phyloP scores from a whole-genome alignment of 345 rosid genomes.

The Noccaea bulbosa region DNA sequence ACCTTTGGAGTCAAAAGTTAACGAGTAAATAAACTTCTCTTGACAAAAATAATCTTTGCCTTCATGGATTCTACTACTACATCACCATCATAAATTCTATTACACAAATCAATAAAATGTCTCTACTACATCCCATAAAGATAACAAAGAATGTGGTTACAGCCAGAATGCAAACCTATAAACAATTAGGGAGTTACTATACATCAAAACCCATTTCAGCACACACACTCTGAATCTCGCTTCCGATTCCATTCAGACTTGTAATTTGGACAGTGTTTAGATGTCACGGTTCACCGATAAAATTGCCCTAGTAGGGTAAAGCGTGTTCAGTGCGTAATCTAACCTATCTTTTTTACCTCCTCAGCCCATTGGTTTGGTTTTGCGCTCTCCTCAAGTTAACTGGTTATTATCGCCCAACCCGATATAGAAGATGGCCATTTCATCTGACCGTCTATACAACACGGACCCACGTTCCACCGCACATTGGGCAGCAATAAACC shows the following conservation, averaged over 20 bases:
- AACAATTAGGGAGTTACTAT: conserved; percentile 2
- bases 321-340: not conserved
- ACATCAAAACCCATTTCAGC: conserved; percentile 25
- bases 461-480: conserved; percentile 97
- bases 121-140: not conserved
- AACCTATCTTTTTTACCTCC: not conserved
- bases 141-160: conserved; percentile 11
- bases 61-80: not conserved
- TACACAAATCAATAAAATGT: not conserved
- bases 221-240: not conserved
- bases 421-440: conserved; percentile 2
- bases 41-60: not conserved
- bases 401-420: conserved; percentile 13
- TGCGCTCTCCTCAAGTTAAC: conserved; percentile 7
- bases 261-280: not conserved
- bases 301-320: too few relatives aligned
- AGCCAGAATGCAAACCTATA: not conserved
- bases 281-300: not conserved
- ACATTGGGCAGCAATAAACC: conserved; percentile 97
- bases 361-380: conserved; percentile 8
- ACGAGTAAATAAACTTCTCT: not conserved
- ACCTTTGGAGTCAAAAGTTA: not conserved
- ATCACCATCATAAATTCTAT: not conserved
- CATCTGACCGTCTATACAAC: conserved; percentile 58
- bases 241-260: not conserved